Conservation (phyloP, 148 eudicot genomes). For the Pouteria glomerata region DNA sequence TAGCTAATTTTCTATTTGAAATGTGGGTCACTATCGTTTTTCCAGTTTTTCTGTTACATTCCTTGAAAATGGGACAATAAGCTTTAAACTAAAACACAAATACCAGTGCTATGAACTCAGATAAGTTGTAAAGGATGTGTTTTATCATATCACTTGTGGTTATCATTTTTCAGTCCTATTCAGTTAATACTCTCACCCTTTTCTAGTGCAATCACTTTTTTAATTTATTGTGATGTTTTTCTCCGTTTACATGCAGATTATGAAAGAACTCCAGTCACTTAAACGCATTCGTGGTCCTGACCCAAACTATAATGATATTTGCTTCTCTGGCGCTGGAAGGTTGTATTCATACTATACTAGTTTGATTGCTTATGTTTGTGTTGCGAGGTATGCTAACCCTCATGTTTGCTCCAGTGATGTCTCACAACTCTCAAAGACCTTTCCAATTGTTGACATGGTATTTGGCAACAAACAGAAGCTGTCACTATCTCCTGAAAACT, state of each 20-base stretch:
- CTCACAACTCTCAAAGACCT: slow-evolving; percentile 58
- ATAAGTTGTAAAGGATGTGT: too few species aligned
- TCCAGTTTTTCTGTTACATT: slow-evolving; percentile 1
- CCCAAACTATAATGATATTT: slow-evolving; percentile 79
- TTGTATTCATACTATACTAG: slow-evolving; percentile 21
- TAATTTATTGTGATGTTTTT: too few species aligned
- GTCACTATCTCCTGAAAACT: slow-evolving; percentile 84
- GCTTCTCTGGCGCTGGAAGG: slow-evolving; percentile 96
- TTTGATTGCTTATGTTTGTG: slow-evolving; percentile 8
- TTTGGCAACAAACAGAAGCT: slow-evolving; percentile 66
- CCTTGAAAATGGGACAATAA: too few species aligned
- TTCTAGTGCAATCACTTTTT: too few species aligned
- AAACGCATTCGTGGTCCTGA: slow-evolving; percentile 82
- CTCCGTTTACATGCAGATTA: slow-evolving; percentile 69
- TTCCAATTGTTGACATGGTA: slow-evolving; percentile 89
- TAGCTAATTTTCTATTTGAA: too few species aligned
- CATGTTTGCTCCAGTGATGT: slow-evolving; percentile 47
- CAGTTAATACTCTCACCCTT: too few species aligned
- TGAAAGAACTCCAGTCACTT: slow-evolving; percentile 55
- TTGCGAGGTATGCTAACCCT: background rate
- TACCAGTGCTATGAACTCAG: too few species aligned
- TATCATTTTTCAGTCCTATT: too few species aligned
- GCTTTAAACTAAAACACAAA: too few species aligned
- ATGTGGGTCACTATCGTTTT: too few species aligned
- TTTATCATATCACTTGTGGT: too few species aligned